Evolutionary conservation across 2,329 filamentous ascomycete species (phyloP), one percentile per base, ranked within the genome.

Genomic region (Cladobotryum protrusum): DNA sequence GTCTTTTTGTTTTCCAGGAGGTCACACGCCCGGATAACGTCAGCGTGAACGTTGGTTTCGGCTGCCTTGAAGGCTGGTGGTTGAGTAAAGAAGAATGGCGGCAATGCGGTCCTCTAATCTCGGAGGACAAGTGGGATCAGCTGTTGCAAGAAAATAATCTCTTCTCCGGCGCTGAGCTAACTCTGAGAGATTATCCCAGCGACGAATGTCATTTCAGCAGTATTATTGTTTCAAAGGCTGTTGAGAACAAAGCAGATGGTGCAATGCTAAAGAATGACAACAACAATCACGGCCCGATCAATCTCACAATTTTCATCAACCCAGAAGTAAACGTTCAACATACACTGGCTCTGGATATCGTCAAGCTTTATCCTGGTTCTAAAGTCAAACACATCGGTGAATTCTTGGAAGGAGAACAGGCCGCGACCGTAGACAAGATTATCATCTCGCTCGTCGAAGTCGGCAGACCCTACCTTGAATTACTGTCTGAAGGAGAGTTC

Each of bases 21-120:
- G 37, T 60, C 1, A 59, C 58, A 2, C 54, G 55, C 1, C 37
- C 50, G 6, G 49, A 57, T 7, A 49, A 47, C 15, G 40, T 55
- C 3, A 47, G 47, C 1, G 46, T 49, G 5, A 49, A 54, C 15
- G 53, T 61, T 24, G 45, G 55, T 29, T 65, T 64, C 39, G 65
- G 66, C 0, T 52, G 59, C 18, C 55, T 69, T 2, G 59, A 63
- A 5, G 67, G 65, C 5, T 70, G 68, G 68, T 70, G 68, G 67
- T 54, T 67, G 12, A 54, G 52, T 5, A 52, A 59, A 36, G 64
- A 65, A 32, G 36, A 55, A 8, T 53, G 45, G 34, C 47, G 53
- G 3, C 33, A 32, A 8, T 15, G 14, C 9, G 29, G 40, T 3
- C 42, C 52, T 5, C 15, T 41, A 9, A 33, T 44, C 4, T 34